Conservation (phyloP, 2,329 filamentous ascomycete genomes). For the Hymenotorrendiella dingleyae region DNA sequence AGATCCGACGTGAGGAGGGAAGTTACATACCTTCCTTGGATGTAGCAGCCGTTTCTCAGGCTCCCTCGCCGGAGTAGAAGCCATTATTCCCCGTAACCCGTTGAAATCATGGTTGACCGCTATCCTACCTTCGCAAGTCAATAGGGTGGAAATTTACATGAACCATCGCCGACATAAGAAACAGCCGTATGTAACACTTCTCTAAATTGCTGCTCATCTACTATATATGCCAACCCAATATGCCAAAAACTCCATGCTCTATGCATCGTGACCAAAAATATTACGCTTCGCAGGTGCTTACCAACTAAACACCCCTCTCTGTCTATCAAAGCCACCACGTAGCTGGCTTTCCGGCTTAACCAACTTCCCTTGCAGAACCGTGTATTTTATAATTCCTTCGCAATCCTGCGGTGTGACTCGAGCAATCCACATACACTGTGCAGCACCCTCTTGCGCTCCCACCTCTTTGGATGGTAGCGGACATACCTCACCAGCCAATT, state of each 20-base stretch:
- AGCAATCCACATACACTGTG: constrained; percentile 90
- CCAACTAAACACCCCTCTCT: constrained; percentile 81
- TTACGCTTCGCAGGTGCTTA: too few relatives aligned
- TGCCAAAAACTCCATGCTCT: too few relatives aligned
- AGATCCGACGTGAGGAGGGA: too few relatives aligned
- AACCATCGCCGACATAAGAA: too few relatives aligned
- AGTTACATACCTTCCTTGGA: neutral
- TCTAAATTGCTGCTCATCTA: too few relatives aligned
- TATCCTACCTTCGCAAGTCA: constrained; percentile 1
- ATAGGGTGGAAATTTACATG: neutral
- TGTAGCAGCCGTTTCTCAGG: neutral
- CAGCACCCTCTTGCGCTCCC: constrained; percentile 51
- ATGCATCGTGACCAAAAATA: too few relatives aligned
- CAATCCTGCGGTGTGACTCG: constrained; percentile 82
- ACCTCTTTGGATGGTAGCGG: constrained; percentile 26
- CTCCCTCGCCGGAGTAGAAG: neutral
- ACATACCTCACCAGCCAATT: constrained; percentile 29
- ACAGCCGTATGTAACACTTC: too few relatives aligned
- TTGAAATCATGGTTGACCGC: neutral
- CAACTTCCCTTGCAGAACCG: constrained; percentile 86
- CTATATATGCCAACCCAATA: too few relatives aligned
- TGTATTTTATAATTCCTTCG: constrained; percentile 85
- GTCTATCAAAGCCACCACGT: constrained; percentile 83
- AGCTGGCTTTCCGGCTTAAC: constrained; percentile 84
- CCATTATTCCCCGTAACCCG: neutral